Percentiles rank a stretch among this genome's conserved stretches.
These are phyloP conservation scores for Nicotiana sylvestris DNA, from an alignment of 257 asterid genomes.

Conservation along the genomic window DNA sequence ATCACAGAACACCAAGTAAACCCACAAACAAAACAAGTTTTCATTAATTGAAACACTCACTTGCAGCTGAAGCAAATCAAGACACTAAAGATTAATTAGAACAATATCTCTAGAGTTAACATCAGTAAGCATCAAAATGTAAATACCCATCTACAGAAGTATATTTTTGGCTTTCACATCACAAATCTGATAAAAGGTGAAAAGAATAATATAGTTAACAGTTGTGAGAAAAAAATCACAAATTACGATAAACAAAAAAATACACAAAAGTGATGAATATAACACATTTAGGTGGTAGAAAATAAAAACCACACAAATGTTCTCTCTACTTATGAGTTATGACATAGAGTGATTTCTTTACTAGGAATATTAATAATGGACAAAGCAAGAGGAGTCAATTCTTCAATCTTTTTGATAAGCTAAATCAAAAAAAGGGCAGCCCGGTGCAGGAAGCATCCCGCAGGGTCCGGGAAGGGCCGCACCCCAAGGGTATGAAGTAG, in stretches of 20 bases:
- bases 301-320: not conserved
- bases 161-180: not conserved
- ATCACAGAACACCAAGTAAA: conserved; percentile 5
- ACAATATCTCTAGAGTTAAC: not conserved
- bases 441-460: too few species aligned
- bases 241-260: not conserved
- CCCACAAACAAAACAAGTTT: not conserved
- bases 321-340: not conserved
- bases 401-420: not conserved
- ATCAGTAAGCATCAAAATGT: not conserved
- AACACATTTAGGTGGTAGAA: not conserved
- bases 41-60: not conserved
- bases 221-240: not conserved
- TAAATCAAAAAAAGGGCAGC: too few species aligned
- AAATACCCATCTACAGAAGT: not conserved
- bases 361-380: not conserved
- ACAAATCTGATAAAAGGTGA: not conserved
- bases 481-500: too few species aligned
- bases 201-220: not conserved
- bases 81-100: not conserved
- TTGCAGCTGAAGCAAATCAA: not conserved
- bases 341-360: not conserved
- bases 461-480: too few species aligned
- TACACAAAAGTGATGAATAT: not conserved
- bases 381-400: not conserved